Evolutionary conservation across 202 grass and related monocot species (phyloP).

Genomic region (Panicum hallii): DNA sequence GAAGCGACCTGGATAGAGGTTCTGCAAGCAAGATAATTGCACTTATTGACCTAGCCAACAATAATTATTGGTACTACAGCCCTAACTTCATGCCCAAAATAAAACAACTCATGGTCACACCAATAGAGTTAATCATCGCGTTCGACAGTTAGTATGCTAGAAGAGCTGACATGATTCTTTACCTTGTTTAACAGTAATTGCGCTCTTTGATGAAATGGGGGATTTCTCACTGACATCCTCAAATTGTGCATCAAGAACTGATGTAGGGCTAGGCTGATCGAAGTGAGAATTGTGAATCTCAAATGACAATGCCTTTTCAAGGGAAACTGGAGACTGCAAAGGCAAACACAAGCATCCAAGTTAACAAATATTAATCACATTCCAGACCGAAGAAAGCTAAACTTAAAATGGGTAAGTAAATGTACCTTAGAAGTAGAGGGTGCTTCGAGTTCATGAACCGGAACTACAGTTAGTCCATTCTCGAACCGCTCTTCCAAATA

Average conservation of each 20-base stretch:
- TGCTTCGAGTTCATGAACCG: slow-evolving; percentile 40
- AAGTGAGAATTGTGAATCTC: slow-evolving; percentile 56
- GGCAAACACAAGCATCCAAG: slow-evolving; percentile 56
- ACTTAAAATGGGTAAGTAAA: slow-evolving; percentile 35
- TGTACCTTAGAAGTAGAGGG: slow-evolving; percentile 48
- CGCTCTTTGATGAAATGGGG: slow-evolving; percentile 52
- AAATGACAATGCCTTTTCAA: slow-evolving; percentile 58
- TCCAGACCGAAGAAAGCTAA: slow-evolving; percentile 29
- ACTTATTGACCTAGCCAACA: slow-evolving; percentile 35
- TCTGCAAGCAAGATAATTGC: slow-evolving; percentile 60
- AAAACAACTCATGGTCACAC: slow-evolving; percentile 23
- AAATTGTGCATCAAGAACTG: slow-evolving; percentile 67
- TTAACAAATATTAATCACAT: slow-evolving; percentile 25
- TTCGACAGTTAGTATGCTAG: slow-evolving; percentile 28
- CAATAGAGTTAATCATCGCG: slow-evolving; percentile 38
- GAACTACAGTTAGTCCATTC: slow-evolving; percentile 45
- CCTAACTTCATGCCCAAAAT: slow-evolving; percentile 26
- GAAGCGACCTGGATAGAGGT: slow-evolving; percentile 77
- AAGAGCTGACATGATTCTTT: slow-evolving; percentile 10
- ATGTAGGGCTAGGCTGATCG: slow-evolving; percentile 80
- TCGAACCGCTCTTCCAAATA: slow-evolving; percentile 46
- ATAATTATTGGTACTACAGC: slow-evolving; percentile 33
- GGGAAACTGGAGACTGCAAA: slow-evolving; percentile 56
- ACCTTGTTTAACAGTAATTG: slow-evolving; percentile 64
- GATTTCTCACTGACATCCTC: slow-evolving; percentile 61